Evolutionary conservation across 768 basidiomycete species (phyloP), one percentile per base, ranked within the genome.

Genomic region (Tricholoma matsutake): DNA sequence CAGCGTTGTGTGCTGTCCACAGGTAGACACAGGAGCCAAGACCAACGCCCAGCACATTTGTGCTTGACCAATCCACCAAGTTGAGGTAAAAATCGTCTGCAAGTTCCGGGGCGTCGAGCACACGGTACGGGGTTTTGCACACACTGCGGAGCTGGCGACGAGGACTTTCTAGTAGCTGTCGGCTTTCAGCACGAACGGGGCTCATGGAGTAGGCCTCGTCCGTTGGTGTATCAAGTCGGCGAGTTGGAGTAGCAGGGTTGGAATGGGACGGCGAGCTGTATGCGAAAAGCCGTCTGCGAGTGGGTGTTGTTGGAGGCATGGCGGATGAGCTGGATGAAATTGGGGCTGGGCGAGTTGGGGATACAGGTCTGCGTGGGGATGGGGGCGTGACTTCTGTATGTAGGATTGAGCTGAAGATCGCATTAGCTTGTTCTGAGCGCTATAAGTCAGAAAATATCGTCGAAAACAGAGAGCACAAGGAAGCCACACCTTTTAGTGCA

Each of bases 51-150:
- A 98, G 86, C 0, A 98, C 88, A 69, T 98, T 98, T 4, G 92
- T 96, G 57, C 88, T 90, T 2, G 91, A 93, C 97, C 97, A 98
- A 64, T 98, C 96, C 22, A 98, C 95, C 10, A 98, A 82, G 69
- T 98, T 98, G 63, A 99, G 88, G 69, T 99, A 98, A 74, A 98
- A 99, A 73, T 99, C 96, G 71, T 98, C 96, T 29, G 94, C 94
- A 11, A 99, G 85, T 58, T 98, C 96, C 0, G 96, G 97, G 7
- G 96, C 96, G 71, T 99, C 96, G 34, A 98, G 83, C 1, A 98
- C 96, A 60, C 97, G 87, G 78, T 96, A 98, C 2, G 96, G 96
- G 0, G 96, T 97, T 73, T 96, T 95, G 77, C 89, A 89, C 1
- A 98, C 91, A 60, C 81, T 87, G 47, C 96, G 85, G 6, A 92